Conservation (phyloP, 2,329 filamentous ascomycete species). For the Fusarium sp. region DNA sequence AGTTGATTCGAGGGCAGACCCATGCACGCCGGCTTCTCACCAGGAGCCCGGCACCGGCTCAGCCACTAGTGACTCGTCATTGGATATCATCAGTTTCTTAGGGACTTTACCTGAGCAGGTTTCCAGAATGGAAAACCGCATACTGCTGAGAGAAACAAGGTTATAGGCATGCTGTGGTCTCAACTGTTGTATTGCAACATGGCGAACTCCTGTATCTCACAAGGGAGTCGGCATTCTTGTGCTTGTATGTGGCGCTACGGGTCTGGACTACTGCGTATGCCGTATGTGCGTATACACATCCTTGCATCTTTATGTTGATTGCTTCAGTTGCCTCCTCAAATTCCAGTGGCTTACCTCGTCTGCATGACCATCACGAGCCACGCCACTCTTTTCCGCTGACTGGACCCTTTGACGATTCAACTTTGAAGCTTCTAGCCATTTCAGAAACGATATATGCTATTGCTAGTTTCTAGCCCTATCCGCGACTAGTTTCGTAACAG, state of each 20-base stretch:
- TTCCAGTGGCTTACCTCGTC: slow-evolving; percentile 34
- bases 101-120: slow-evolving; percentile 17
- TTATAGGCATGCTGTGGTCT: slow-evolving; percentile 9
- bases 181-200: slow-evolving; percentile 12
- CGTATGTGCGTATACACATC: slow-evolving; percentile 20
- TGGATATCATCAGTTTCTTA: slow-evolving; percentile 28
- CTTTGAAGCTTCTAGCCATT: background rate
- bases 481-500: background rate
- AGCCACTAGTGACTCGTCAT: slow-evolving; percentile 40
- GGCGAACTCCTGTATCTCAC: slow-evolving; percentile 11
- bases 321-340: slow-evolving; percentile 35
- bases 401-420: background rate
- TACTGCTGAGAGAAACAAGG: background rate
- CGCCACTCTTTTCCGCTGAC: slow-evolving; percentile 20
- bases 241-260: slow-evolving; percentile 20
- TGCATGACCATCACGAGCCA: slow-evolving; percentile 34
- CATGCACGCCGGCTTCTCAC: slow-evolving; percentile 27
- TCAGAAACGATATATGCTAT: background rate
- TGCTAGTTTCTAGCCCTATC: background rate
- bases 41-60: slow-evolving; percentile 29
- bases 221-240: slow-evolving; percentile 35
- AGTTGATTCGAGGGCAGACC: slow-evolving; percentile 35
- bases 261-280: slow-evolving; percentile 18
- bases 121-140: slow-evolving; percentile 3
- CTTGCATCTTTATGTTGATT: slow-evolving; percentile 29